These are phyloP conservation scores for Fusarium algeriense DNA, from an alignment of 2,329 filamentous ascomycete genomes.

Conservation along the genomic window DNA sequence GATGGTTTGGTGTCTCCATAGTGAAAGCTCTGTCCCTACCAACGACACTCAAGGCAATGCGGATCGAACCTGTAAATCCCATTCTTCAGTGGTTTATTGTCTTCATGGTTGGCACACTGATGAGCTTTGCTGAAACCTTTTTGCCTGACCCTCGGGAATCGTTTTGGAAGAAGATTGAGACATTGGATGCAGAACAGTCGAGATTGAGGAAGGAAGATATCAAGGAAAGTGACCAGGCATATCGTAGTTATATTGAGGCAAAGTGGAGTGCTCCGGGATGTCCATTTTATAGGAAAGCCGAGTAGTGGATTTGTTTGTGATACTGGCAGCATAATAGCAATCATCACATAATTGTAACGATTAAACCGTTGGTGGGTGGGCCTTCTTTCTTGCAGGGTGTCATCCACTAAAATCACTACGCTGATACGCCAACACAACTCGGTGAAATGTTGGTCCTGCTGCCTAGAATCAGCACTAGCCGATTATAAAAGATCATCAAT, in stretches of 20 bases:
- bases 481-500: not conserved
- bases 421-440: not conserved
- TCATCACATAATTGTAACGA: no score
- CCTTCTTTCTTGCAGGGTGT: no score
- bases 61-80: not conserved
- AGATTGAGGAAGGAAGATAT: not conserved
- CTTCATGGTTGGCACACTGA: not conserved
- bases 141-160: not conserved
- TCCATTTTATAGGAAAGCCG: not conserved
- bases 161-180: constrained; percentile 10
- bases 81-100: not conserved
- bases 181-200: not conserved
- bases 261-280: constrained; percentile 8
- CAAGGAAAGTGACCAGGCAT: not conserved
- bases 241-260: not conserved
- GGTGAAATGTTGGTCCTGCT: not conserved
- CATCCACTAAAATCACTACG: not conserved
- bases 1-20: not conserved
- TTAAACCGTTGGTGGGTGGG: no score
- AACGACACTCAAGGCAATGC: not conserved
- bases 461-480: not conserved
- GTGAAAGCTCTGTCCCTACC: not conserved
- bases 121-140: not conserved
- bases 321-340: no score
- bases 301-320: not conserved